Evolutionary conservation across 2,329 filamentous ascomycete genomes (phyloP), one percentile per base, ranked within the genome.

Genomic region (Colletotrichum cereale): DNA sequence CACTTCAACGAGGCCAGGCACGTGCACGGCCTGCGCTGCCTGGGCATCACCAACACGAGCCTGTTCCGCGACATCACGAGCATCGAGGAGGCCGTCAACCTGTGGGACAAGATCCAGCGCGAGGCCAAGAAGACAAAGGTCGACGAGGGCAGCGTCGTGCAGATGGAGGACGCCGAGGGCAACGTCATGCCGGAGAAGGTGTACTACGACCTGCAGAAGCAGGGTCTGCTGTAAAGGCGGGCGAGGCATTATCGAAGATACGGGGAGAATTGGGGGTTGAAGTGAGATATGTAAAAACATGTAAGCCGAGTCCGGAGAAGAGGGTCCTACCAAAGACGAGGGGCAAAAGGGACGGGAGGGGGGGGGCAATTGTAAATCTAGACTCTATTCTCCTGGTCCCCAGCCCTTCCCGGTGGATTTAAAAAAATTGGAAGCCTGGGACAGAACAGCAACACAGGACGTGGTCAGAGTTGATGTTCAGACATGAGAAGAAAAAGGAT

Each of bases 111-210:
- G 87, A 92, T 99, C 31, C 92, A 97, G 80, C 86, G 90, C 68
- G 95, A 97, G 75, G 92, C 93, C 82, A 94, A 93, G 86, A 92
- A 90, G 81, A 90, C 90, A 74, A 92, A 91, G 80, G 86, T 92
- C 0, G 90, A 92, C 73, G 92, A 93, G 55, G 94, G 96, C 48
- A 94, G 92, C 72, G 89, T 99, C 12, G 94, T 98, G 61, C 95
- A 99, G 86, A 99, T 99, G 96, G 96, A 99, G 86, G 96, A 99
- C 81, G 93, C 90, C 0, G 93, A 97, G 80, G 96, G 96, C 57
- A 98, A 99, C 78, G 96, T 99, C 68, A 99, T 99, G 96, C 96
- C 97, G 0, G 95, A 98, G 84, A 97, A 97, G 87, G 96, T 99
- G 66, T 99, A 98, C 81, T 91, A 95, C 75, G 96, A 99, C 87